Evolutionary conservation across 164 flowering plant genomes (phyloP).

Genomic region (Berberis vulgaris): DNA sequence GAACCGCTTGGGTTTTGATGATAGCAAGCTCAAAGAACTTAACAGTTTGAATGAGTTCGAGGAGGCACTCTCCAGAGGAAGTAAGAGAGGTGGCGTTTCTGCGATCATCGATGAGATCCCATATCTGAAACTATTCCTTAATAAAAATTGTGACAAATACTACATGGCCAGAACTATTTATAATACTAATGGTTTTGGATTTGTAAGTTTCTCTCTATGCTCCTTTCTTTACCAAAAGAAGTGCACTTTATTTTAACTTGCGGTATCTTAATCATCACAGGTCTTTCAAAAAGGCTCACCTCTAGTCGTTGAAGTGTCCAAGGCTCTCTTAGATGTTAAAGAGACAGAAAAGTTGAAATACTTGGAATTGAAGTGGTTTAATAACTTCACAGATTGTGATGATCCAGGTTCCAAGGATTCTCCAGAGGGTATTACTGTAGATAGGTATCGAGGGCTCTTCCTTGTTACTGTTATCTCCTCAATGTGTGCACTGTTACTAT

Average conservation of each 20-base stretch:
- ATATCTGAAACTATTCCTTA: neutral
- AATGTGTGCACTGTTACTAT: too few relatives aligned
- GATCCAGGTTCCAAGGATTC: neutral
- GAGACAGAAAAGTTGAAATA: neutral
- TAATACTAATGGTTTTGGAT: neutral
- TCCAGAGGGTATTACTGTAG: neutral
- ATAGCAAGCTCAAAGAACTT: neutral
- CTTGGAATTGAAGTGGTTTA: neutral
- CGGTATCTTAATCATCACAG: neutral
- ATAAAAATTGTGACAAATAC: neutral
- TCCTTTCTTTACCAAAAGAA: neutral
- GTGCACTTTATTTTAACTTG: too few relatives aligned
- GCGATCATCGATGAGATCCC: neutral
- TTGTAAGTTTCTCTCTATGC: neutral
- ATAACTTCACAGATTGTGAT: neutral
- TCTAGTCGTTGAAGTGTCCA: neutral
- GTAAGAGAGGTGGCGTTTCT: neutral
- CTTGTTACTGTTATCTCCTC: neutral
- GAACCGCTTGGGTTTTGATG: neutral
- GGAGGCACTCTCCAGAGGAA: neutral
- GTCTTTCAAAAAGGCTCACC: neutral
- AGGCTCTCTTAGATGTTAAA: neutral
- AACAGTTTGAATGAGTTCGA: neutral
- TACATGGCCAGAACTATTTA: neutral
- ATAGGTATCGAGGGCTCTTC: neutral